These are phyloP conservation scores for Nelumbo lutea DNA, from an alignment of 164 flowering plant genomes.

Conservation along the genomic window DNA sequence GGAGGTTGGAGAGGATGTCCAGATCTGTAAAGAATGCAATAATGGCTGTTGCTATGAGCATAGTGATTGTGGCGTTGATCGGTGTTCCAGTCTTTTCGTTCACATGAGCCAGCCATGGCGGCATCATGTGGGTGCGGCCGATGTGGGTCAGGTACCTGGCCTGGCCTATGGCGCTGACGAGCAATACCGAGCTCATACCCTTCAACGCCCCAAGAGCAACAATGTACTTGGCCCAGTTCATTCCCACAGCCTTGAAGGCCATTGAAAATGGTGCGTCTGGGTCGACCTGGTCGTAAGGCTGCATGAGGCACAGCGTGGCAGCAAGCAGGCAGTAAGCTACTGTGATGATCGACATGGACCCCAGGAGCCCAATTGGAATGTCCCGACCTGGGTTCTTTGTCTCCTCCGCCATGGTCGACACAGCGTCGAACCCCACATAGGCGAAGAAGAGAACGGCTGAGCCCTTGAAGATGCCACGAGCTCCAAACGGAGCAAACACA, in stretches of 20 bases:
- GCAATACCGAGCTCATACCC: conserved; percentile 67
- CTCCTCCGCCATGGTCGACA: conserved; percentile 60
- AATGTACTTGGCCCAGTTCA: conserved; percentile 61
- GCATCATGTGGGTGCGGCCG: conserved; percentile 70
- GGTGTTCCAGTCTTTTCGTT: conserved; percentile 55
- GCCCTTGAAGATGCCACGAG: conserved; percentile 40
- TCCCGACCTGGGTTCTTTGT: conserved; percentile 51
- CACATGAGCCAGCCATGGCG: conserved; percentile 58
- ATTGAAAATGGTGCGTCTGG: conserved; percentile 50
- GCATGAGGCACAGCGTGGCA: conserved; percentile 46
- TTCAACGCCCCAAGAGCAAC: conserved; percentile 62
- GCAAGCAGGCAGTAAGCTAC: conserved; percentile 33
- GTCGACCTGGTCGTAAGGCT: conserved; percentile 28
- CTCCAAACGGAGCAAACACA: conserved; percentile 38
- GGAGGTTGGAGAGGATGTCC: conserved; percentile 42
- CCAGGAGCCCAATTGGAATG: conserved; percentile 55
- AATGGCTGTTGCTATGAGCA: conserved; percentile 44
- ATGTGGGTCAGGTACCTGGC: conserved; percentile 83
- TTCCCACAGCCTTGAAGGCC: conserved; percentile 48
- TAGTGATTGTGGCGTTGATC: conserved; percentile 51
- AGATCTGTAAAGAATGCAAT: conserved; percentile 62
- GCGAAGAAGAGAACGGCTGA: conserved; percentile 58
- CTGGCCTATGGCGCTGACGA: conserved; percentile 57
- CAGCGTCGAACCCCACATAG: conserved; percentile 54
- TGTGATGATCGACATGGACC: conserved; percentile 38